Conservation (phyloP, 176 grass and related monocot genomes). For the Puya raimondii region DNA sequence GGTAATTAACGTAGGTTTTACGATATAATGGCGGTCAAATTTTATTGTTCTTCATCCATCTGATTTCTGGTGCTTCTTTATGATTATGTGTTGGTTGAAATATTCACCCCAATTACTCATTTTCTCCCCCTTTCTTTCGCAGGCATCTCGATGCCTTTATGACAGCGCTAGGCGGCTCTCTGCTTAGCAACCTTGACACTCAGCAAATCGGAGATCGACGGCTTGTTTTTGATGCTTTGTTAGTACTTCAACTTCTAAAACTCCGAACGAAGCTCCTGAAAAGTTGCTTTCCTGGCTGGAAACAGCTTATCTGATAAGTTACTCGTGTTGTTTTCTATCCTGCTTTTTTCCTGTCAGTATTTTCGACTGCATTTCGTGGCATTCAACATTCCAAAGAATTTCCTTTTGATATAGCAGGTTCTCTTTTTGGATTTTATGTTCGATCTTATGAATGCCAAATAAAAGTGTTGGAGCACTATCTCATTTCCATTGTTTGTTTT, state of each 20-base stretch:
- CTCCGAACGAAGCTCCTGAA: background rate
- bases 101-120: background rate
- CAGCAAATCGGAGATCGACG: background rate
- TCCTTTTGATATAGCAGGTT: no score
- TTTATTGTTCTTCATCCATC: background rate
- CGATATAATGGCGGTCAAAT: background rate
- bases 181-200: background rate
- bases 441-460: no score
- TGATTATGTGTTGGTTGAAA: background rate
- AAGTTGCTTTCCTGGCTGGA: background rate
- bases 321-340: no score
- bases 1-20: no score
- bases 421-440: no score
- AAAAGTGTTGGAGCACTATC: no score
- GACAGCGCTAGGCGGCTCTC: conserved; percentile 9
- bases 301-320: background rate
- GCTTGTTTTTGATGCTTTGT: background rate
- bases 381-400: no score
- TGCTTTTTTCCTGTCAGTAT: no score
- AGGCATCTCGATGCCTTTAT: conserved; percentile 71
- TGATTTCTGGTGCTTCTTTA: background rate
- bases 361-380: no score
- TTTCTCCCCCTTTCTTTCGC: conserved; percentile 7
- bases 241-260: background rate
- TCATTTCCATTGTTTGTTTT: no score